Base-by-base conservation (phyloP, 129 eudicot genomes). In the Kitagawia praeruptora region DNA sequence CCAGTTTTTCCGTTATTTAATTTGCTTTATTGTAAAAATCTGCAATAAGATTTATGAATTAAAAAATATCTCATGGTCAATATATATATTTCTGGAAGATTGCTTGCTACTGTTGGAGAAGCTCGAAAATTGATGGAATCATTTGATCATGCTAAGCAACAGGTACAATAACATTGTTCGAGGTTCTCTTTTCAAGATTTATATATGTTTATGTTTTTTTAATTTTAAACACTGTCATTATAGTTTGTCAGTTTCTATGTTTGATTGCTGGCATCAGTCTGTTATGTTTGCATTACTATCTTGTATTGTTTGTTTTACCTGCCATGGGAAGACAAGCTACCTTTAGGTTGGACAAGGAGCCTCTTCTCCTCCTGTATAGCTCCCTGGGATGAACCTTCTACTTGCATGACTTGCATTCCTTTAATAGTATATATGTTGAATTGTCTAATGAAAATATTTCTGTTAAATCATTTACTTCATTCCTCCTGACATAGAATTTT, bases 151-250 rank as follows among this genome's bases (percentile, higher is more conserved):
- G n/a, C n/a, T n/a, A n/a, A n/a, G n/a, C n/a, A n/a, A n/a, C n/a
- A n/a, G n/a, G 98, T 94, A 88, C 14, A 49, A 49, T 67, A 81
- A 15, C 41, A 47, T 39, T 41, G 13, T 72, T 42, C 1, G 15
- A n/a, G 18, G 38, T 14, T 40, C n/a, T 72, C 15, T 2, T n/a
- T 58, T 58, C 5, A n/a, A 23, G 31, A 23, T 8, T 9, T 53
- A 23, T n/a, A n/a, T 8, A 49, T 49, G 19, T 47, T 1, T 47
- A 47, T 49, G 4, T 15, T 49, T 49, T n/a, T 49, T 56, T 1
- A 58, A n/a, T n/a, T 58, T n/a, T 58, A n/a, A n/a, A n/a, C 45
- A 18, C 45, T 58, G 16, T 27, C 48, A 71, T 19, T 7, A 40
- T 71, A 42, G 9, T 38, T 41, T 9, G 21, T 41, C 12, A 58